These are phyloP conservation scores for Herpomyces periplanetae DNA, from an alignment of 2,329 filamentous ascomycete genomes.

Conservation along the genomic window DNA sequence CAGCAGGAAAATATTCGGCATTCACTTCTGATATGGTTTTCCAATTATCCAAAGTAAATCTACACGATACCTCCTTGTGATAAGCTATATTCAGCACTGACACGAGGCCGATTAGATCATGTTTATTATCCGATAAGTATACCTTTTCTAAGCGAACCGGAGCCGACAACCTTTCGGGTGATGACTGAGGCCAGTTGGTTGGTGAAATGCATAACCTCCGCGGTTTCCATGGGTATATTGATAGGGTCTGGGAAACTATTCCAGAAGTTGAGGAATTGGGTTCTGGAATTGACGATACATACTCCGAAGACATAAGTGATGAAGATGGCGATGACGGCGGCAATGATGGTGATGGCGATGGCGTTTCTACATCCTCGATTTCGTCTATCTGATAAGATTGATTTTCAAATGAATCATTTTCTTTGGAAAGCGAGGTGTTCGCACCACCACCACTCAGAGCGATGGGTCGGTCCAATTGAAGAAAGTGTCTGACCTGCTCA, in stretches of 20 bases:
- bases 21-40: slow-evolving; percentile 81
- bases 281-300: no score
- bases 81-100: slow-evolving; percentile 63
- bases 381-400: no score
- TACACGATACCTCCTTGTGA: slow-evolving; percentile 50
- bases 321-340: slow-evolving; percentile 9
- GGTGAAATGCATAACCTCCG: no score
- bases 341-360: slow-evolving; percentile 9
- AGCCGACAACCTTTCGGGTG: slow-evolving; percentile 17
- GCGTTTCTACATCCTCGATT: no score
- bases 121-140: slow-evolving; percentile 56
- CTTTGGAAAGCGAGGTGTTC: no score
- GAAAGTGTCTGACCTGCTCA: slow-evolving; percentile 77
- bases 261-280: no score
- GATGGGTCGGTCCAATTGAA: slow-evolving; percentile 71
- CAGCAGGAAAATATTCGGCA: slow-evolving; percentile 47
- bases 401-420: no score
- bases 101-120: slow-evolving; percentile 41
- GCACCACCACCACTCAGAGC: slow-evolving; percentile 82
- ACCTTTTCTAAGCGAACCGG: slow-evolving; percentile 51
- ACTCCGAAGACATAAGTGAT: slow-evolving; percentile 10
- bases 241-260: no score
- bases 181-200: slow-evolving; percentile 37
- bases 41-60: slow-evolving; percentile 93
- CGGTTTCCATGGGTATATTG: no score